Conservation (phyloP, 2,329 filamentous ascomycete genomes). For the Leptodontidium sp. region DNA sequence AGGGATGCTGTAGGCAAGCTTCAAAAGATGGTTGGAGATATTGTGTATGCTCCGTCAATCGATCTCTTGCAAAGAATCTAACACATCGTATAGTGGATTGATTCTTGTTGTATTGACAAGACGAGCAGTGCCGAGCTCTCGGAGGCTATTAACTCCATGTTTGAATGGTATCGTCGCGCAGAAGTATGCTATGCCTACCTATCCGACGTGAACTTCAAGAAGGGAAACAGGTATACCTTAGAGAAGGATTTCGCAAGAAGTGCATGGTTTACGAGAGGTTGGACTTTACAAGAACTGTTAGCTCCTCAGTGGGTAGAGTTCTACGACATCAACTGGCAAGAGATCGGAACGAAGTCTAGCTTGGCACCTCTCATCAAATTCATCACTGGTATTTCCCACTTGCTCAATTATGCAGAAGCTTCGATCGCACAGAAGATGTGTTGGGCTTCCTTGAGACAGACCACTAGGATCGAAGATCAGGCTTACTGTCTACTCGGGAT, state of each 20-base stretch:
- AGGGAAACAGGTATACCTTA: neutral
- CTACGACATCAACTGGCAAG: constrained; percentile 4
- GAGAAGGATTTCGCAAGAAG: constrained; percentile 10
- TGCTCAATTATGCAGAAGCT: neutral
- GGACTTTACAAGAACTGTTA: constrained; percentile 21
- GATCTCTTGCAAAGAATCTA: neutral
- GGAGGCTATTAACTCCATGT: constrained; percentile 18
- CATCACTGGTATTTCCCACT: neutral
- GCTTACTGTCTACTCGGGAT: constrained; percentile 21
- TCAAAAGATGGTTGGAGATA: constrained; percentile 24
- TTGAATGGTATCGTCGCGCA: neutral
- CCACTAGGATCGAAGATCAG: constrained; percentile 14
- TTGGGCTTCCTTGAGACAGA: constrained; percentile 17
- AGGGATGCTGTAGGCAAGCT: constrained; percentile 31
- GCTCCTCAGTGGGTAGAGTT: constrained; percentile 10
- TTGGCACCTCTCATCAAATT: neutral
- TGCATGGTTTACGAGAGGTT: constrained; percentile 21
- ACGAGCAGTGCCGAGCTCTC: constrained; percentile 16
- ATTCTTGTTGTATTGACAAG: constrained; percentile 21
- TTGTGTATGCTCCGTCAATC: neutral
- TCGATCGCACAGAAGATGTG: constrained; percentile 17
- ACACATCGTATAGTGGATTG: constrained; percentile 1
- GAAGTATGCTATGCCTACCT: constrained; percentile 18
- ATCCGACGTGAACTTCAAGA: neutral
- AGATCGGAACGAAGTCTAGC: constrained; percentile 15